Conservation (phyloP, 2,329 filamentous ascomycete species). For the Mycosphaerella sp. region DNA sequence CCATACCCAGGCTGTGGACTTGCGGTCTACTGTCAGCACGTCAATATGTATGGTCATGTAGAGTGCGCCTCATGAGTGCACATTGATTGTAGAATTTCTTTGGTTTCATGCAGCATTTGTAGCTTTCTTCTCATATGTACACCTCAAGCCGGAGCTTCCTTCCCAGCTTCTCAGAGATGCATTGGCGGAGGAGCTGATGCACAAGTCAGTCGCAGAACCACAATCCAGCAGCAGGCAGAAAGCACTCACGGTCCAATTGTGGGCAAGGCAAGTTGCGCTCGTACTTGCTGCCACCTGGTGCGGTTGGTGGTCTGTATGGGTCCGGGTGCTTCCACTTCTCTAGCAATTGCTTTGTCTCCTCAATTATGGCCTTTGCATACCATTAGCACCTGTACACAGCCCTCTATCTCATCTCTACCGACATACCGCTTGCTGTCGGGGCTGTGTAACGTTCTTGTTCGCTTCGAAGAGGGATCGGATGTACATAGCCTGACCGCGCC, state of each 20-base stretch:
- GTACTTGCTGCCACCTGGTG: conserved; percentile 94
- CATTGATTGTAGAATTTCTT: not conserved
- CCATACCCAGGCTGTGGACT: not conserved
- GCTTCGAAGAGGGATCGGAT: conserved; percentile 93
- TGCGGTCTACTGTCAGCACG: not conserved
- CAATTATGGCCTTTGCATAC: conserved; percentile 63
- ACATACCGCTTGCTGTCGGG: conserved; percentile 74
- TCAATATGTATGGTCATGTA: not conserved
- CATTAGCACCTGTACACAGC: not conserved
- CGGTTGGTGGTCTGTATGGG: conserved; percentile 80
- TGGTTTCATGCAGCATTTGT: not conserved
- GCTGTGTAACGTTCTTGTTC: conserved; percentile 77
- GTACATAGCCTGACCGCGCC: conserved; percentile 94
- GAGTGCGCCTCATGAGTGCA: not conserved
- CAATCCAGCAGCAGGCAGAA: not conserved
- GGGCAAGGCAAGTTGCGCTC: conserved; percentile 84
- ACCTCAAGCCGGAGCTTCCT: conserved; percentile 12
- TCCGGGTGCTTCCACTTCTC: conserved; percentile 98
- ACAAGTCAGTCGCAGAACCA: conserved; percentile 3
- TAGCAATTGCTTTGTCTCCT: conserved; percentile 80
- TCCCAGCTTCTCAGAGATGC: conserved; percentile 34
- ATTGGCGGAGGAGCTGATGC: conserved; percentile 46
- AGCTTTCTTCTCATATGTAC: conserved; percentile 19
- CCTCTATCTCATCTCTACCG: not conserved
- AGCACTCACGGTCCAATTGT: conserved; percentile 66